Conservation (phyloP, 148 eudicot species). For the Nepenthes mirabilis region DNA sequence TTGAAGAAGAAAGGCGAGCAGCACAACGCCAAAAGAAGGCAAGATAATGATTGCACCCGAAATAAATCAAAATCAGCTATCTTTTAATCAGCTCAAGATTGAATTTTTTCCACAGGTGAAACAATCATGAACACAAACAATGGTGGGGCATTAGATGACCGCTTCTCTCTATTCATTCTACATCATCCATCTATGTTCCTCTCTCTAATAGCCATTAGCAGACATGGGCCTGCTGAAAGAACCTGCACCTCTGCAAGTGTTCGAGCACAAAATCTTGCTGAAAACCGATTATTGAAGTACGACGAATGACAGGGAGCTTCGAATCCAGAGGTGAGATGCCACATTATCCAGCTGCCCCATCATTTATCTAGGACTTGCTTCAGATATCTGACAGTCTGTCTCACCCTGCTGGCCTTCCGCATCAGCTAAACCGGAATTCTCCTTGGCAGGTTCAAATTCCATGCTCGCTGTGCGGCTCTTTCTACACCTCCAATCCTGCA, state of each 20-base stretch:
- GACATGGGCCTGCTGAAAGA: not conserved
- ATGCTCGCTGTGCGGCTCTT: conserved; percentile 70
- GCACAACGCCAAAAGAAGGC: no score
- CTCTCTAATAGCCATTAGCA: not conserved
- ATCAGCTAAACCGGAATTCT: conserved; percentile 39
- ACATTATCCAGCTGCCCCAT: no score
- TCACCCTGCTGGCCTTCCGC: conserved; percentile 25
- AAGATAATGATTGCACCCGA: no score
- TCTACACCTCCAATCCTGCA: conserved; percentile 70
- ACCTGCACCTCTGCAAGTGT: not conserved
- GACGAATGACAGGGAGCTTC: not conserved
- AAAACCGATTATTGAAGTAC: not conserved
- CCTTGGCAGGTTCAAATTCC: conserved; percentile 62
- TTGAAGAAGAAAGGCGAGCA: no score
- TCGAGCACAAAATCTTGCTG: not conserved
- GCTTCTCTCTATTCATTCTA: no score
- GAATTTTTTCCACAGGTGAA: no score
- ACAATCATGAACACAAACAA: no score
- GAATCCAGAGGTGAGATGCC: not conserved
- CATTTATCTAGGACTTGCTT: conserved; percentile 6
- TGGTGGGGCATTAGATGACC: no score
- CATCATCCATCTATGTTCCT: no score
- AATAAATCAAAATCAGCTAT: no score
- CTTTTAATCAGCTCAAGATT: no score
- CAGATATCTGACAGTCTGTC: conserved; percentile 21